Conservation (phyloP, 2,329 filamentous ascomycete genomes). For the Aspergillus unguis region DNA sequence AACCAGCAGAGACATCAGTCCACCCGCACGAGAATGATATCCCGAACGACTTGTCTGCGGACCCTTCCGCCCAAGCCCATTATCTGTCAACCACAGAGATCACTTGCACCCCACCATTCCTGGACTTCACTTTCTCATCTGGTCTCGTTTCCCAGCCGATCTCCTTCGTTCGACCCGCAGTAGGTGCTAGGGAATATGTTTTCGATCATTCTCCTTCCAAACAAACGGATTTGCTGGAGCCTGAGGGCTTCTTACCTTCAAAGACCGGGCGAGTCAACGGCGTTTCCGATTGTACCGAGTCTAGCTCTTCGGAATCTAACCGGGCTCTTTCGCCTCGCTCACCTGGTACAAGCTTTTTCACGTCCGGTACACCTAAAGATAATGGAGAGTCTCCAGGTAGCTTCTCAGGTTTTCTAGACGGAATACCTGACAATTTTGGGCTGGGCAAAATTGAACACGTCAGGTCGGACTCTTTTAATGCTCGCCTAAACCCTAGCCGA, state of each 20-base stretch:
- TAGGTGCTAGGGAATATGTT: conserved; percentile 40
- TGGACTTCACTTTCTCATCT: conserved; percentile 30
- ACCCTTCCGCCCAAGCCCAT: conserved; percentile 16
- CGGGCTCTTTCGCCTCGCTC: conserved; percentile 12
- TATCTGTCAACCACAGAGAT: conserved; percentile 24
- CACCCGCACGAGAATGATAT: conserved; percentile 15
- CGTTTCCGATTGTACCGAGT: conserved; percentile 3
- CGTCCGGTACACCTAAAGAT: conserved; percentile 3
- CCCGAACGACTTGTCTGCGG: conserved; percentile 18
- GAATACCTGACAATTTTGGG: background rate
- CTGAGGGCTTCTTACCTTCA: background rate
- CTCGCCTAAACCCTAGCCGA: background rate
- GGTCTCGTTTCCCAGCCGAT: conserved; percentile 33
- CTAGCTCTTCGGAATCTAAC: conserved; percentile 9
- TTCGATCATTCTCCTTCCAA: conserved; percentile 10
- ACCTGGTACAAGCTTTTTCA: conserved; percentile 8
- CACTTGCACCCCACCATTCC: conserved; percentile 24
- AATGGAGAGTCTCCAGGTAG: conserved; percentile 10
- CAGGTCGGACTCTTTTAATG: background rate
- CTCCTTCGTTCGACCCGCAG: conserved; percentile 33
- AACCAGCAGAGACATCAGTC: conserved; percentile 16
- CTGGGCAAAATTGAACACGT: background rate
- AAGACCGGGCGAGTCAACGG: background rate
- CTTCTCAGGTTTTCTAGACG: conserved; percentile 13
- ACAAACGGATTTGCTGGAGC: background rate